A percentile compares a stretch with the other conserved stretches of the same genome.
Evolutionary conservation across 768 basidiomycete species (phyloP).

Genomic region (Suillus plorans): DNA sequence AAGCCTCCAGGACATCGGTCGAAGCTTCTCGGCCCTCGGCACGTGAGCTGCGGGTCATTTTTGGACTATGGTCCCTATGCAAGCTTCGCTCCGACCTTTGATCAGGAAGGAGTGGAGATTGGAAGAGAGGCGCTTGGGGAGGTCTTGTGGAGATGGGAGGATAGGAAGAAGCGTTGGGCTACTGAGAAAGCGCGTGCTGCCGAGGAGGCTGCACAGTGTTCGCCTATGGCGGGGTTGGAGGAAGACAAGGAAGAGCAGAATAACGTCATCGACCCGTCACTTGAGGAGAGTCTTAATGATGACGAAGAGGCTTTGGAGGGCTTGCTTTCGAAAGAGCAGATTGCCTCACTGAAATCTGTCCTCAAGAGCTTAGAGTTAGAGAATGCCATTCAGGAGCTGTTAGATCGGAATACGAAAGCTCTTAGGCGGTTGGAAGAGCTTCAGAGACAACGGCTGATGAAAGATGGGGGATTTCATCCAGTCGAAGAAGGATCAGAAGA

Average conservation of each 20-base stretch:
- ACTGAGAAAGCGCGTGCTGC: slow-evolving; percentile 28
- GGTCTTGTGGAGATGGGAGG: slow-evolving; percentile 51
- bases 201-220: slow-evolving; percentile 5
- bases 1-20: slow-evolving; percentile 41
- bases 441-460: slow-evolving; percentile 55
- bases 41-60: slow-evolving; percentile 63
- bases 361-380: slow-evolving; percentile 66
- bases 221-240: slow-evolving; percentile 14
- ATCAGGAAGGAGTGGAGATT: slow-evolving; percentile 73
- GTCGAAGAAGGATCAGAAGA: slow-evolving; percentile 76
- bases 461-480: slow-evolving; percentile 42
- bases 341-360: slow-evolving; percentile 55
- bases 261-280: slow-evolving; percentile 15
- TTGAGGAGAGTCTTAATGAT: slow-evolving; percentile 21
- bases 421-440: slow-evolving; percentile 63
- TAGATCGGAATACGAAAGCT: slow-evolving; percentile 65
- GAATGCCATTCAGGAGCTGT: slow-evolving; percentile 63
- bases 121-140: slow-evolving; percentile 63
- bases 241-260: slow-evolving; percentile 3
- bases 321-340: slow-evolving; percentile 56
- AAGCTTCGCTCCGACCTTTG: slow-evolving; percentile 78
- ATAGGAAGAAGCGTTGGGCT: slow-evolving; percentile 35
- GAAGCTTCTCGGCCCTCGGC: slow-evolving; percentile 49
- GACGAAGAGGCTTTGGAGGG: slow-evolving; percentile 47
- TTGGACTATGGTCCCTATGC: slow-evolving; percentile 77